Base-by-base conservation (phyloP, 768 basidiomycete genomes). In the Multifurca ochricompacta region DNA sequence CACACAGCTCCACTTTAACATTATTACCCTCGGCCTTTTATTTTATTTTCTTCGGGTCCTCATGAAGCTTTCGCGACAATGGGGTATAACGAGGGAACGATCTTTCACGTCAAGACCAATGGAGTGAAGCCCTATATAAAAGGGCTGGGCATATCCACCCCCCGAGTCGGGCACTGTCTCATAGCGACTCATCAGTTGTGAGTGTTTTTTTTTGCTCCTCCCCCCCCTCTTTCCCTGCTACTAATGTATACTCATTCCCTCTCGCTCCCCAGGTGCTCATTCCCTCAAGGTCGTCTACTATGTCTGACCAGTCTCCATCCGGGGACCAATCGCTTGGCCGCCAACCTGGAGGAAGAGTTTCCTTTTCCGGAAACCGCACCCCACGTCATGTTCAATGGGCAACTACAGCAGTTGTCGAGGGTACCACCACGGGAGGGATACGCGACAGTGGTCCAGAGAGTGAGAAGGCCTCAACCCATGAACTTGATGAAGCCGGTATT, bases 401-500 rank as follows among this genome's bases (percentile, higher is more conserved):
- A n/a, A 40, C 32, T 31, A 79, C 64, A n/a, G 58, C 10, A 14
- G 40, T 52, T 31, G 52, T 50, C 21, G 39, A 23, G 16, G 53
- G 51, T 5, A 21, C 21, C 2, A 23, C n/a, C 5, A 27, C 32
- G 21, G 34, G 25, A 10, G 27, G 35, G n/a, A 14, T 16, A 28
- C 31, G 27, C 34, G 45, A 46, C 25, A 28, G 46, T 25, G 43
- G 11, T 36, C 14, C 9, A 44, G 47, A 60, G 25, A 37, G 32
- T 36, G 21, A 56, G 25, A 6, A 14, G 32, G 41, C 46, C 14
- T 54, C 51, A 21, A 58, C 66, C n/a, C 74, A 75, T 48, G 73
- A 69, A 23, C 68, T 83, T 27, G 82, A 83, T 61, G 78, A 81
- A 65, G 67, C 73, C 41, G 82, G 73, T 0, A 59, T 75, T 28